Evolutionary conservation across 1,284 basidiomycete genomes (phyloP).

Genomic region (Malassezia vespertilionis): DNA sequence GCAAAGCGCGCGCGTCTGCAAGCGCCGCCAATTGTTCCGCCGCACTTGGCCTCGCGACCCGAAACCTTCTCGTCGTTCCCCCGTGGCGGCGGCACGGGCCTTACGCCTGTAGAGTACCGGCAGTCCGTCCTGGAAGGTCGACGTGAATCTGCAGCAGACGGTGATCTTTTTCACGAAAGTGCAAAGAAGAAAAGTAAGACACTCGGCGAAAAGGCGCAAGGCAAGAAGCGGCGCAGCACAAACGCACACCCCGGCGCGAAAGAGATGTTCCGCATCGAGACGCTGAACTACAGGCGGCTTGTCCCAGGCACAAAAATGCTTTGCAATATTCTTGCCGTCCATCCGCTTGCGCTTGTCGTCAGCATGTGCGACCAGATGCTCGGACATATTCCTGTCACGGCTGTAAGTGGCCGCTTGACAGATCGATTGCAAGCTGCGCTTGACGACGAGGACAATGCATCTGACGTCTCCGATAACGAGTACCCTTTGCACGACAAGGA

Average conservation of each 20-base stretch:
- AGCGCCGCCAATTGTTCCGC: slow-evolving; percentile 4
- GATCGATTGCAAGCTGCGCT: slow-evolving; percentile 51
- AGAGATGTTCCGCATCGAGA: slow-evolving; percentile 28
- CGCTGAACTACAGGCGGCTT: slow-evolving; percentile 55
- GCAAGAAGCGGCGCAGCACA: slow-evolving; percentile 29
- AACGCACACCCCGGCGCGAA: slow-evolving; percentile 39
- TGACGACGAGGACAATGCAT: slow-evolving; percentile 51
- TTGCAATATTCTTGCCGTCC: slow-evolving; percentile 71
- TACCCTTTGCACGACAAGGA: slow-evolving; percentile 20
- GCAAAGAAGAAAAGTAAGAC: slow-evolving; percentile 23
- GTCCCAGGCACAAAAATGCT: slow-evolving; percentile 73
- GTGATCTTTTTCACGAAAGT: slow-evolving; percentile 55
- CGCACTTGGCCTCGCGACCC: slow-evolving; percentile 23
- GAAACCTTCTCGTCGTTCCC: slow-evolving; percentile 79
- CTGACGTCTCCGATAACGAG: slow-evolving; percentile 52
- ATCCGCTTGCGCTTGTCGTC: slow-evolving; percentile 78
- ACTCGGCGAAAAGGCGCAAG: too few species aligned
- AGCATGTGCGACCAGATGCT: slow-evolving; percentile 90
- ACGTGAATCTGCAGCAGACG: slow-evolving; percentile 64
- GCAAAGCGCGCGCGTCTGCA: neutral
- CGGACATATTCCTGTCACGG: slow-evolving; percentile 87
- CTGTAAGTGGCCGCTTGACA: slow-evolving; percentile 77
- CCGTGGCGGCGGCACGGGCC: slow-evolving; percentile 61
- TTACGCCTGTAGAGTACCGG: slow-evolving; percentile 86
- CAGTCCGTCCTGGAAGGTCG: slow-evolving; percentile 70